A percentile compares a stretch with the other conserved stretches of the same genome.
phyloP scores from a whole-genome alignment of 1,284 basidiomycete genomes.

The Anthracocystis panici-leucophaei region DNA sequence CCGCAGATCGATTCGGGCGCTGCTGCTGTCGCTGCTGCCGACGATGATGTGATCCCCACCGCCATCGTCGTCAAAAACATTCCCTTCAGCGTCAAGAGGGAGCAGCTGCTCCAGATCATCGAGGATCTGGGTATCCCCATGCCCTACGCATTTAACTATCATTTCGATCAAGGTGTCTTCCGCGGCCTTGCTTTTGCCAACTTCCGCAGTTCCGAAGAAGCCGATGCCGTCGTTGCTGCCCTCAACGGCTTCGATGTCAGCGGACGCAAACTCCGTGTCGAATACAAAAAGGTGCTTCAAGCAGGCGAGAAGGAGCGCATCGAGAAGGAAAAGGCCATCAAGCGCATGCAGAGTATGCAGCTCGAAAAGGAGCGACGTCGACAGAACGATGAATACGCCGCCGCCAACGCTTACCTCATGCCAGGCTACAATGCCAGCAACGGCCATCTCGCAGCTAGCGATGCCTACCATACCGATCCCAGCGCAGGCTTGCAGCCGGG shows the following conservation, averaged over 20 bases:
- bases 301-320: slow-evolving; percentile 99
- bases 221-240: slow-evolving; percentile 93
- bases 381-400: slow-evolving; percentile 53
- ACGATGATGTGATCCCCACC: slow-evolving; percentile 97
- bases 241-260: slow-evolving; percentile 91
- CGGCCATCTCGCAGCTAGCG: slow-evolving; percentile 15
- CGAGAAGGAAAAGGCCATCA: slow-evolving; percentile 97
- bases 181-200: slow-evolving; percentile 98
- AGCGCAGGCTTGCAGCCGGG: slow-evolving; percentile 13
- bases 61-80: slow-evolving; percentile 99
- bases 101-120: slow-evolving; percentile 95
- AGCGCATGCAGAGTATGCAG: slow-evolving; percentile 81
- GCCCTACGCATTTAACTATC: slow-evolving; percentile 95
- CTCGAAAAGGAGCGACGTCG: slow-evolving; percentile 62
- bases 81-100: slow-evolving; percentile 95
- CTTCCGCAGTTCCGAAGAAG: slow-evolving; percentile 89
- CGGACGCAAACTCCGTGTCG: slow-evolving; percentile 96
- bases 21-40: slow-evolving; percentile 63
- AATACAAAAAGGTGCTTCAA: slow-evolving; percentile 99
- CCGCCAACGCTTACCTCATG: slow-evolving; percentile 45
- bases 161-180: slow-evolving; percentile 78
- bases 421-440: slow-evolving; percentile 31
- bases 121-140: slow-evolving; percentile 92
- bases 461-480: slow-evolving; percentile 22
- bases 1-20: slow-evolving; percentile 3